Evolutionary conservation across 176 grass and related monocot genomes (phyloP), one percentile per base, ranked within the genome.

Genomic region (bread wheat (Triticum aestivum)): DNA sequence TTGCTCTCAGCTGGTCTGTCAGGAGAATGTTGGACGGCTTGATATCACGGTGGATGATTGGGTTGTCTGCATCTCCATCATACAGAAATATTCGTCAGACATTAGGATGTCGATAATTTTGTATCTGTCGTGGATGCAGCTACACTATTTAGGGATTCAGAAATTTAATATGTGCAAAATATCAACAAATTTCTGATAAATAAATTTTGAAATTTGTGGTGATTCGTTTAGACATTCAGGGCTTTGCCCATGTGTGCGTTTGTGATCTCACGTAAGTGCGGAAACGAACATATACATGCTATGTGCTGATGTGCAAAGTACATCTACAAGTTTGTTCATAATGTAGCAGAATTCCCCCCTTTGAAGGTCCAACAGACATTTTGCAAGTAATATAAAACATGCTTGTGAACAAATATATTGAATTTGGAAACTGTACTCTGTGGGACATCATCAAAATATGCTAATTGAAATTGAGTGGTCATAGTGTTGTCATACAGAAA

Each of bases 31-130:
- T 98, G 44, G 96, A 92, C 51, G 96, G 83, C 77, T 98, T 98
- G 87, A 98, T 92, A 74, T 98, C 95, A 8, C 96, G 86, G 78
- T 98, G 96, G 70, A 98, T 98, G 90, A 98, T 98, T n/a, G 93
- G 89, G 41, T 92, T 84, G 77, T 98, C 96, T 98, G 75, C 79
- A 87, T 77, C 5, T 27, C 4, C 65, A 71, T 72, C 23, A 65
- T 10, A 75, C n/a, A 5, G 12, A 85, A 89, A 42, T 82, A 11
- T 33, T 71, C 13, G 35, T 80, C 13, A 79, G 34, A 74, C 20
- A 85, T 85, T 81, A 74, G 66, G 59, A 52, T 78, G 41, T 27
- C 33, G 23, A 26, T 59, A 61, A 34, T 38, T 77, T 18, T 8
- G 15, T 79, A 35, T 35, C 32, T 12, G 30, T 66, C 3, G 44